Evolutionary conservation across 2,329 filamentous ascomycete species (phyloP).

Genomic region (Balansia obtecta): DNA sequence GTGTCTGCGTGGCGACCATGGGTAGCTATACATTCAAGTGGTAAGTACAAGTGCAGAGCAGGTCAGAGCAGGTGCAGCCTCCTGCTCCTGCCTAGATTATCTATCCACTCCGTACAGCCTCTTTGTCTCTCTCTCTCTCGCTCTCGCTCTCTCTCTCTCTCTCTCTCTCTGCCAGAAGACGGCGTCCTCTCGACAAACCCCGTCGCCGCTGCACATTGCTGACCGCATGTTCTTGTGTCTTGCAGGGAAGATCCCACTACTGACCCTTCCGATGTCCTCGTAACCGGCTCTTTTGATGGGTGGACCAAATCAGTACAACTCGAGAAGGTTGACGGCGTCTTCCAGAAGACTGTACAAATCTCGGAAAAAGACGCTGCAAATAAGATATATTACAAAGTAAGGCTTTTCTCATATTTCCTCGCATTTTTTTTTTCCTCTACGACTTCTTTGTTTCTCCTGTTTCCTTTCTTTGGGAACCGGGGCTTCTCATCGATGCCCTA

Average conservation of each 20-base stretch:
- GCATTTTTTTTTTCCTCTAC: neutral
- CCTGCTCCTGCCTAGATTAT: neutral
- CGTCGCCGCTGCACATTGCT: constrained; percentile 1
- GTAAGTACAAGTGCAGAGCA: constrained; percentile 30
- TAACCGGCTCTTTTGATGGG: constrained; percentile 91
- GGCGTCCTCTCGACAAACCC: neutral
- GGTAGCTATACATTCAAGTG: constrained; percentile 60
- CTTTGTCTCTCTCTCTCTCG: too few species aligned
- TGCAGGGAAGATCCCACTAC: constrained; percentile 70
- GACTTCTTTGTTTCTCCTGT: neutral
- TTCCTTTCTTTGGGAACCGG: neutral
- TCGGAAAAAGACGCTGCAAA: constrained; percentile 37
- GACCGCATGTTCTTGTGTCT: constrained; percentile 2
- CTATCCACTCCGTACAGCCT: neutral
- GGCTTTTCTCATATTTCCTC: constrained; percentile 14
- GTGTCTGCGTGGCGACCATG: constrained; percentile 31
- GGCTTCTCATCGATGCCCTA: too few species aligned
- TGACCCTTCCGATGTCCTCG: constrained; percentile 56
- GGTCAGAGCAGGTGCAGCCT: too few species aligned
- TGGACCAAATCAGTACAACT: constrained; percentile 83
- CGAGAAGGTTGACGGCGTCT: constrained; percentile 58
- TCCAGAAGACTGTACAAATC: constrained; percentile 71
- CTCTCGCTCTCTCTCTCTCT: too few species aligned
- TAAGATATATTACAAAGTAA: constrained; percentile 92
- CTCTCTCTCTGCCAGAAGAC: too few species aligned